Base-by-base conservation (phyloP, 73 alveolate genomes). In the Stentor coeruleus region DNA sequence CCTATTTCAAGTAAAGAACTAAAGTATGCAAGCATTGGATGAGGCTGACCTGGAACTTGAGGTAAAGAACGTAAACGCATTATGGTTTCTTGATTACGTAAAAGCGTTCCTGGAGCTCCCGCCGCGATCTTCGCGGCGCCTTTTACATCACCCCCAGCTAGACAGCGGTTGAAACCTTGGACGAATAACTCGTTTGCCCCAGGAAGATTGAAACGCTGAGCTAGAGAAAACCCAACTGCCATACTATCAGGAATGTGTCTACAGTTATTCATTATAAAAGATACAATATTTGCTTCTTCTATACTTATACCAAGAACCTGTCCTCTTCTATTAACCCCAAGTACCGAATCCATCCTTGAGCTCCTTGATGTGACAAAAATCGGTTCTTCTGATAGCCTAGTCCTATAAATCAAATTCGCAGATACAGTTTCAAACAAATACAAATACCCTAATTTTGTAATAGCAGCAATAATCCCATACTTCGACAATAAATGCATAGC, bases 71-170 rank as follows among this genome's bases (percentile, higher is more conserved):
- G 95, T 85, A 97, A 92, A 89, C 91, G 93, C 84, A 88, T 94
- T 79, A 95, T 97, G 35, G 99, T 97, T 42, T 94, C 98, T 58
- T 84, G 86, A 80, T 97, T 97, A 87, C 99, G 91, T 40, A 97
- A 87, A 39, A 96, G 90, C 81, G 93, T 96, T 36, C 99, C 99
- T 66, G 99, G 99, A 3, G 99, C 98, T 74, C 92, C 96, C 4
- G 96, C 95, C 11, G 98, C 99, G 59, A 97, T 93, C 91, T 90
- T 94, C 49, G 99, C 99, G 35, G 99, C 99, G 59, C 94, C 97
- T 55, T 86, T 93, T 76, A 86, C 91, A 89, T 97, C 98, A 39
- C 99, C 99, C 42, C 90, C 73, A 84, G 95, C 95, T 77, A 97
- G 82, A 80, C 89, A 91, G 84, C 92, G 93, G 84, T 97, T 92